Evolutionary conservation across 441 rosid genomes (phyloP).

Genomic region (Gossypium aridum): DNA sequence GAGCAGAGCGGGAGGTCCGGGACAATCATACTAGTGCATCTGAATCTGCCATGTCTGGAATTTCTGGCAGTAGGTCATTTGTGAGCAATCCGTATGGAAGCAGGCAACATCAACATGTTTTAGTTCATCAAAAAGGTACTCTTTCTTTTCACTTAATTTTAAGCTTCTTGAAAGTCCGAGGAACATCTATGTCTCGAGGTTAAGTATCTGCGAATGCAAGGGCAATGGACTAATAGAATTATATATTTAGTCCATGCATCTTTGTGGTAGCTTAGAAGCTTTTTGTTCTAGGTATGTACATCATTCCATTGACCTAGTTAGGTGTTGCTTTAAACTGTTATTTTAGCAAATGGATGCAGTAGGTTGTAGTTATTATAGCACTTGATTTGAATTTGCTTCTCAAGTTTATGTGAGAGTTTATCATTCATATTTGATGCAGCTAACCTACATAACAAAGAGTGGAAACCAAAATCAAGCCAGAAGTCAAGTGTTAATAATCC

Average conservation of each 20-base stretch:
- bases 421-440: constrained; percentile 34
- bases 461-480: constrained; percentile 84
- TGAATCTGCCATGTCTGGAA: constrained; percentile 39
- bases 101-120: constrained; percentile 54
- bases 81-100: constrained; percentile 44
- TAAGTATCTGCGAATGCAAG: background rate
- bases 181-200: background rate
- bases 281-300: background rate
- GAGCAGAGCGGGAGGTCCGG: constrained; percentile 53
- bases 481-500: constrained; percentile 39
- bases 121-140: constrained; percentile 69
- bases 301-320: background rate
- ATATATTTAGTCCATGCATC: background rate
- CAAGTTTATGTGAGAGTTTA: background rate
- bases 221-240: background rate
- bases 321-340: background rate
- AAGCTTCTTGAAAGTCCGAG: background rate
- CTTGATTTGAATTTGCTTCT: background rate
- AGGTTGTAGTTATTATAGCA: background rate
- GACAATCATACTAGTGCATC: constrained; percentile 30
- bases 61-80: constrained; percentile 43
- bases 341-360: background rate
- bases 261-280: background rate
- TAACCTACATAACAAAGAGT: constrained; percentile 64
- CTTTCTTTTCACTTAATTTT: background rate